A percentile compares a stretch with the other conserved stretches of the same genome.
Evolutionary conservation across 2,329 filamentous ascomycete species (phyloP).

Genomic region (Neofusicoccum parvum): DNA sequence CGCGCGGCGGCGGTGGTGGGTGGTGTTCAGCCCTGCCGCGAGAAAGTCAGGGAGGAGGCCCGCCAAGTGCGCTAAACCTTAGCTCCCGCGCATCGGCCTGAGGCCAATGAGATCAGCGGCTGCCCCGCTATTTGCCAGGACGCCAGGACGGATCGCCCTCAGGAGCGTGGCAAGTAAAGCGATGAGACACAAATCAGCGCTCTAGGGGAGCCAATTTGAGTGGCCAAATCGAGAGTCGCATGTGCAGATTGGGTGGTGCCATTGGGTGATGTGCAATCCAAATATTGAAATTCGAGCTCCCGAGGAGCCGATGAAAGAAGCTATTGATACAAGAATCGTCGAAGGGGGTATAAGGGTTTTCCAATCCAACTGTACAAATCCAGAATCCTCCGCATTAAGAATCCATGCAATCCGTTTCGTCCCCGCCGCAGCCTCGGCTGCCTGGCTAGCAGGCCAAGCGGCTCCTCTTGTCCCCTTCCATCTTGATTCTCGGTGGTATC

Average conservation of each 20-base stretch:
- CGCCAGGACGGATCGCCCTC: neutral
- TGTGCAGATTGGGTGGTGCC: neutral
- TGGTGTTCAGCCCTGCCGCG: slow-evolving; percentile 4
- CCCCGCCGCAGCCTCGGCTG: neutral
- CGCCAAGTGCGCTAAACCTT: slow-evolving; percentile 5
- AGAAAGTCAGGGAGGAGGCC: neutral
- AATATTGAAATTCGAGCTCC: neutral
- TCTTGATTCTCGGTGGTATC: slow-evolving; percentile 7
- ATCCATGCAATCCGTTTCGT: slow-evolving; percentile 11
- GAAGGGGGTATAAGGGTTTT: slow-evolving; percentile 15
- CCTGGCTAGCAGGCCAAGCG: neutral
- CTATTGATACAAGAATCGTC: slow-evolving; percentile 17
- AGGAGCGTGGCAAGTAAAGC: neutral
- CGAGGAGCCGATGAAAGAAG: neutral
- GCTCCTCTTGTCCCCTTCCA: neutral
- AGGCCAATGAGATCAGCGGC: neutral
- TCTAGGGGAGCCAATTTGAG: neutral
- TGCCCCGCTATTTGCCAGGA: neutral
- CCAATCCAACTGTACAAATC: neutral
- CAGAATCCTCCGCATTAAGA: slow-evolving; percentile 12
- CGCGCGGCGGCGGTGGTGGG: neutral
- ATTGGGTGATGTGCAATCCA: neutral
- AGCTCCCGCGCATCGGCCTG: neutral
- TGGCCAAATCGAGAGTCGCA: neutral
- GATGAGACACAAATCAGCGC: neutral